Base-by-base conservation (phyloP, 768 basidiomycete species). In the Tylopilus cervinicoccineus region DNA sequence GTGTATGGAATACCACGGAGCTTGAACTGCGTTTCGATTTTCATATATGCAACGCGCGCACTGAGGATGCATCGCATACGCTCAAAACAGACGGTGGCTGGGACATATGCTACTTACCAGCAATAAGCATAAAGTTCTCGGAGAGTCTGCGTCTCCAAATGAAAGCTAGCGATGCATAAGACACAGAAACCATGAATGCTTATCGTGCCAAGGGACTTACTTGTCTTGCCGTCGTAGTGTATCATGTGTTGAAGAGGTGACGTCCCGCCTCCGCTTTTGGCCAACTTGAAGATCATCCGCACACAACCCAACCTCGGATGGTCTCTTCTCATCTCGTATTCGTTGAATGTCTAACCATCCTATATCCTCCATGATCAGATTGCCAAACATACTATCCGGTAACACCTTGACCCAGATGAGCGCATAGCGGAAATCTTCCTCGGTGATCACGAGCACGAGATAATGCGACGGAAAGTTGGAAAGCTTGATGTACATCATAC, bases 1-100 rank as follows among this genome's bases (percentile, higher is more conserved):
- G 75, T 81, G 60, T 83, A 92, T 1, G 85, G 84, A 43, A 95
- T 93, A 20, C 77, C 77, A 24, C 87, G 85, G 19, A 81, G 67
- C 65, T 93, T 91, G 65, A 96, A 80, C 63, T 95, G 93, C 38
- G 80, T 75, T 67, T 96, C 92, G 45, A 97, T 83, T 58, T 84
- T 89, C 54, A 82, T 86, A 60, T 89, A 89, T n/a, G 92, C 86
- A 16, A 93, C 88, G 16, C 92, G 86, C 11, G 92, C 93, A 59
- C 91, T 94, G 51, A 6, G 31, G 14, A 41, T 13, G 22, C 16
- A 20, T 32, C 31, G 12, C 29, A 38, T 13, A 26, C 14, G 31
- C 20, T 43, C 24, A 19, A 36, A 28, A 52, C 27, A 20, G 23
- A n/a, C 8, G 14, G 6, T 11, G 13, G 3, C 10, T 3, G 5